Base-by-base conservation (phyloP, 2,329 filamentous ascomycete species). In the Endocalyx cinctus region DNA sequence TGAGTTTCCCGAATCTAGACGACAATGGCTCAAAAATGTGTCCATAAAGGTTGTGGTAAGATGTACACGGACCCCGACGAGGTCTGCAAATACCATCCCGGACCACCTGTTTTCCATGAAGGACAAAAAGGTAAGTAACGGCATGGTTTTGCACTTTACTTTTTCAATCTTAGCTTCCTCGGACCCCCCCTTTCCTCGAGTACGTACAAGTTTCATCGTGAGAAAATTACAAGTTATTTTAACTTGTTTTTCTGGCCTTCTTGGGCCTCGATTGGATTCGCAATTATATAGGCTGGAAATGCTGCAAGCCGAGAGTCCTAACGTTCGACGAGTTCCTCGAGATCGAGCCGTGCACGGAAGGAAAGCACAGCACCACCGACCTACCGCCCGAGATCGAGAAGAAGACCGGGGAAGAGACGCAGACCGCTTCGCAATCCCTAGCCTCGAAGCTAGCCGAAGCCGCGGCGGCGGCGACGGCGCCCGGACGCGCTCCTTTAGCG, bases 271-370 rank as follows among this genome's bases (percentile, higher is more conserved):
- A 17, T 15, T 29, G 35, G 14, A 20, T 23, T 7, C 17, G 19
- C 14, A 19, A 15, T 6, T 22, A 20, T 34, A 27, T 53, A 96
- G 90, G 92, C 57, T 97, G 92, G 90, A 94, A 94, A 69, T 98
- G 92, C 71, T 98, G 92, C 77, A 97, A 96, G 67, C 84, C 89
- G 37, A 84, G 92, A 54, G 88, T 97, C 51, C 72, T 98, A 51
- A 96, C 88, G 39, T 98, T 98, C 59, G 92, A 98, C 65, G 92
- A 98, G 66, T 98, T 98, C 71, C 86, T 98, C 62, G 63, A 72
- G 40, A 97, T 98, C 51, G 71, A 85, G 31, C 90, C 92, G 23
- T 98, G 92, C 72, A 95, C 92, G 17, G 85, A 82, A 10, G 92
- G 92, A 54, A 89, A 82, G 52, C 92, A 98, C 69, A 92, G 86